phyloP scores from a whole-genome alignment of 805 yeast species.

The Dipodascopsis tothii region DNA sequence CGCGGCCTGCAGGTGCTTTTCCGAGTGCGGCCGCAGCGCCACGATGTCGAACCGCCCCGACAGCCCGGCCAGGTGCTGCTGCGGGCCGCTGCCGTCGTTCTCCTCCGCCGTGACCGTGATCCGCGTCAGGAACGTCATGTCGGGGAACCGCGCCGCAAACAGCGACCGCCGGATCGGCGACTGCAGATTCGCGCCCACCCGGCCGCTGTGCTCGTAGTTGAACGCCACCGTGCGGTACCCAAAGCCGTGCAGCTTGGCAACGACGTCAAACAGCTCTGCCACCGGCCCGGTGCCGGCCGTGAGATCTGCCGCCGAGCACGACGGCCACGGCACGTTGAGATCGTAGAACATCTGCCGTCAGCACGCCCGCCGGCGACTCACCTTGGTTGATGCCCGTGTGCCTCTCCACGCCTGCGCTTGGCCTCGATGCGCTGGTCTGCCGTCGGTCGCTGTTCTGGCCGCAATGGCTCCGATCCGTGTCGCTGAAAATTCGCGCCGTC shows the following conservation, averaged over 20 bases:
- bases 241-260: slow-evolving; percentile 25
- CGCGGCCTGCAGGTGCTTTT: slow-evolving; percentile 67
- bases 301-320: slow-evolving; percentile 7
- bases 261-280: slow-evolving; percentile 18
- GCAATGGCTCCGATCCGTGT: no score
- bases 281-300: slow-evolving; percentile 9
- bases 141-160: slow-evolving; percentile 2
- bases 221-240: slow-evolving; percentile 76
- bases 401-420: no score
- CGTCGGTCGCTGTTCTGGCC: no score
- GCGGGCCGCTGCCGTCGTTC: slow-evolving; percentile 71
- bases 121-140: slow-evolving; percentile 39
- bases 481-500: no score
- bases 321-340: slow-evolving; percentile 35
- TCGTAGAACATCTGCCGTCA: slow-evolving; percentile 33
- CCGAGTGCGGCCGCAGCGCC: slow-evolving; percentile 73
- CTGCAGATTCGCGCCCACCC: slow-evolving; percentile 17
- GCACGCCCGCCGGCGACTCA: no score
- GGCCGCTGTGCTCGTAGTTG: slow-evolving; percentile 42
- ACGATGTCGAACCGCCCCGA: slow-evolving; percentile 61
- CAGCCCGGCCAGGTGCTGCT: slow-evolving; percentile 48
- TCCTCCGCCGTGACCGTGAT: slow-evolving; percentile 72
- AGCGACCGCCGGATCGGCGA: slow-evolving; percentile 10
- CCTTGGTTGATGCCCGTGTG: no score
- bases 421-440: no score